Percentiles rank a stretch among this genome's conserved stretches.
Evolutionary conservation across 2,329 filamentous ascomycete genomes (phyloP).

Genomic region (Ceratocystis colombiana): DNA sequence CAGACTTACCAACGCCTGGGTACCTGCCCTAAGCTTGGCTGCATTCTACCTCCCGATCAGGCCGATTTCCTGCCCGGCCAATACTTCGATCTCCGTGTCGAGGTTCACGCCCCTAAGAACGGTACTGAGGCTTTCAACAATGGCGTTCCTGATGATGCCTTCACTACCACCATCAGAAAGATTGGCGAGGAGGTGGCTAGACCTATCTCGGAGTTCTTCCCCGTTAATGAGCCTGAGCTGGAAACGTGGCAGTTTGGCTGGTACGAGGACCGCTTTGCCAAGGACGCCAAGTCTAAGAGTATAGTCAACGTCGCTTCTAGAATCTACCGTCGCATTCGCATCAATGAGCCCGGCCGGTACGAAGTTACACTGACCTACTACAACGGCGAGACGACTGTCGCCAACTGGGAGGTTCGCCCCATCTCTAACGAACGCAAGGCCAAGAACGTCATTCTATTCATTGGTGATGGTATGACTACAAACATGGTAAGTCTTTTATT

Average conservation of each 20-base stretch:
- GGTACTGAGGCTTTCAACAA: constrained; percentile 66
- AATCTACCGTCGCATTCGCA: constrained; percentile 62
- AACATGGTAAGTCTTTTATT: constrained; percentile 46
- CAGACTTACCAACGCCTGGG: constrained; percentile 53
- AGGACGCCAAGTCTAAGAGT: constrained; percentile 57
- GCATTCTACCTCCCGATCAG: constrained; percentile 52
- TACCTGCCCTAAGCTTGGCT: constrained; percentile 49
- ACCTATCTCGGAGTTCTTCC: constrained; percentile 56
- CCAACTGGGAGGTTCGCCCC: constrained; percentile 67
- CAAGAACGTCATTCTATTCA: constrained; percentile 79
- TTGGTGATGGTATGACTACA: constrained; percentile 62
- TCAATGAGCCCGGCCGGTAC: constrained; percentile 72
- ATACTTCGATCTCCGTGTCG: constrained; percentile 72
- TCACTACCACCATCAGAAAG: constrained; percentile 65
- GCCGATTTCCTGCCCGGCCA: constrained; percentile 76
- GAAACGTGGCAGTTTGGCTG: constrained; percentile 75
- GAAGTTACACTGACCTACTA: constrained; percentile 68
- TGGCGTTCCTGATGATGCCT: constrained; percentile 60
- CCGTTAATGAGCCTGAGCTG: constrained; percentile 55
- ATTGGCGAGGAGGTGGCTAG: constrained; percentile 42
- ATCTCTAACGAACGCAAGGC: constrained; percentile 59
- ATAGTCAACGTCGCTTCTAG: constrained; percentile 73
- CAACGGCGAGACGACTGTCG: constrained; percentile 57
- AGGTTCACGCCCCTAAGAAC: constrained; percentile 72
- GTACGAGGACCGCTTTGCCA: constrained; percentile 74